Percentiles rank a stretch among this genome's conserved stretches.
These are phyloP conservation scores for Aspergillus puulaauensis DNA, from an alignment of 2,329 filamentous ascomycete species.

Conservation along the genomic window DNA sequence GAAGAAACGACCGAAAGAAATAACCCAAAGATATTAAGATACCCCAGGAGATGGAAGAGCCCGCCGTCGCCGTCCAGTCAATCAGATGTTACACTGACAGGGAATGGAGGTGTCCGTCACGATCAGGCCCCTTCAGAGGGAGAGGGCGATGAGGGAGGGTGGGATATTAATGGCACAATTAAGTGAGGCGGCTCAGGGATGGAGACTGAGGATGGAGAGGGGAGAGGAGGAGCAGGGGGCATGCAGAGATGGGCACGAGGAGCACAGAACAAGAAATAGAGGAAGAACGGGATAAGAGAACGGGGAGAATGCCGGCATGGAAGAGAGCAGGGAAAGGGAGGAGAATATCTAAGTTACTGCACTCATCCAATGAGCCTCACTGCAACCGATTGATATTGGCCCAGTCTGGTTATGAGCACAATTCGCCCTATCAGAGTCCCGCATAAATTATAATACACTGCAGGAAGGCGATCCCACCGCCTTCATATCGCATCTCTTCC, in stretches of 20 bases:
- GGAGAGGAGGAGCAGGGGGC: neutral
- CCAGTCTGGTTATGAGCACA: neutral
- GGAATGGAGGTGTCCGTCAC: slow-evolving; percentile 9
- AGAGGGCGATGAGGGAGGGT: neutral
- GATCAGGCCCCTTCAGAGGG: slow-evolving; percentile 1
- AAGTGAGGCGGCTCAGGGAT: slow-evolving; percentile 14
- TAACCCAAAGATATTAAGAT: slow-evolving; percentile 3
- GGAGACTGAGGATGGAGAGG: neutral
- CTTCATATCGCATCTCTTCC: neutral
- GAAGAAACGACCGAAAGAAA: slow-evolving; percentile 10
- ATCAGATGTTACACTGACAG: slow-evolving; percentile 23
- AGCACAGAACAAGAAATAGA: slow-evolving; percentile 1
- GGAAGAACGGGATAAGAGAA: neutral
- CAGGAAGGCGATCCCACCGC: neutral
- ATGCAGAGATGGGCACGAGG: too few species aligned
- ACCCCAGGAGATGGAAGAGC: neutral
- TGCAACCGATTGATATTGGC: neutral
- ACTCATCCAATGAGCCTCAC: neutral
- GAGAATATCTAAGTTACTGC: neutral
- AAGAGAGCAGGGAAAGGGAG: neutral
- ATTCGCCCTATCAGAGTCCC: neutral
- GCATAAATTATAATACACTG: neutral
- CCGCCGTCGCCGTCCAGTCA: slow-evolving; percentile 12
- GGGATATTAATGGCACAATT: slow-evolving; percentile 13
- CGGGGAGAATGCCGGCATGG: neutral